Percentiles rank a stretch among this genome's conserved stretches.
These are phyloP conservation scores for button mushroom (Agaricus bisporus) DNA, from an alignment of 768 basidiomycete species.

Conservation along the genomic window DNA sequence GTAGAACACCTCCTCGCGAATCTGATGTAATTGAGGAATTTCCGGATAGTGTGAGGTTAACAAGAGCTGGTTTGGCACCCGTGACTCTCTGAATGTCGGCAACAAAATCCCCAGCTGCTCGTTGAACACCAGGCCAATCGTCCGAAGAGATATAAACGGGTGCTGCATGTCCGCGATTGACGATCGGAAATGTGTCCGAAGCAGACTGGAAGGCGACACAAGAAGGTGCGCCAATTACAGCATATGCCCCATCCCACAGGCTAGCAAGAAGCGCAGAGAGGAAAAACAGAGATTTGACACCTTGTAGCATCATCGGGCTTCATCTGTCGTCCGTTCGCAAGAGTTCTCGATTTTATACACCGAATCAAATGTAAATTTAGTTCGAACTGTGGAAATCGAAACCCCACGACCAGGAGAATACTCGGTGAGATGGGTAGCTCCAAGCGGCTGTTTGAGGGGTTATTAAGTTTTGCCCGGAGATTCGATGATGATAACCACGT, in stretches of 20 bases:
- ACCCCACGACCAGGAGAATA: constrained; percentile 1
- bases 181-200: constrained; percentile 33
- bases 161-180: constrained; percentile 37
- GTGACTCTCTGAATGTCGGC: constrained; percentile 57
- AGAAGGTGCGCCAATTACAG: constrained; percentile 40
- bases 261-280: constrained; percentile 4
- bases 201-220: constrained; percentile 40
- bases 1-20: constrained; percentile 6
- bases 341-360: not conserved
- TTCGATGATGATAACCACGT: constrained; percentile 5
- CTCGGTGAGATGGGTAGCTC: not conserved
- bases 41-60: constrained; percentile 18
- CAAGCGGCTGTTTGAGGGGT: constrained; percentile 2
- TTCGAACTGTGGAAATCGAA: not conserved
- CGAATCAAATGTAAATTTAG: not conserved
- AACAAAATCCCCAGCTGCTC: constrained; percentile 53
- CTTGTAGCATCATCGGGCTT: constrained; percentile 1
- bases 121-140: constrained; percentile 61
- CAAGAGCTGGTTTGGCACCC: constrained; percentile 38
- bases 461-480: not conserved
- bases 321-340: not conserved
- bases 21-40: constrained; percentile 34
- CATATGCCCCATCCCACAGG: not conserved
- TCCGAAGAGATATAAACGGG: constrained; percentile 46
- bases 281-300: not conserved